A percentile compares a stretch with the other conserved stretches of the same genome.
Conservation (phyloP, 345 rosid species). For the Erucastrum elatum region DNA sequence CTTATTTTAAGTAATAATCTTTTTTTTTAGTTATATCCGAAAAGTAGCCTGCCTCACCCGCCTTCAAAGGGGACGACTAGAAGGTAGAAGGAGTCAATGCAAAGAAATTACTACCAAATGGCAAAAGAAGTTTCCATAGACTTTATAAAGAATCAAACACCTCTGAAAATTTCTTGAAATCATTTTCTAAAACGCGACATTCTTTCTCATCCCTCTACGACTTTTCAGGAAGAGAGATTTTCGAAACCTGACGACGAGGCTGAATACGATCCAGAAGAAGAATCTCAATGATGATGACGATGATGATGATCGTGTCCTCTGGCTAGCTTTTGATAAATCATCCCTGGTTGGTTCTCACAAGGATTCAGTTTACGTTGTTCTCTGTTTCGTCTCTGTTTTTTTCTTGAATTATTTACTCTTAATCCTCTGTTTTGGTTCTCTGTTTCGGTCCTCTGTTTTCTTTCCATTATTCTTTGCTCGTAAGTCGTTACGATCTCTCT, state of each 20-base stretch:
- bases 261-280: not conserved
- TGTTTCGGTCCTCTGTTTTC: not conserved
- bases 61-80: not conserved
- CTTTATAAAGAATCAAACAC: slow-evolving; percentile 30
- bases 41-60: not conserved
- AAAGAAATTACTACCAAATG: not conserved
- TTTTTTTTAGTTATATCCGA: not conserved
- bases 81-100: not conserved
- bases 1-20: slow-evolving; percentile 15
- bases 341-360: not conserved
- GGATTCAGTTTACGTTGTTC: not conserved
- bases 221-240: slow-evolving; percentile 5
- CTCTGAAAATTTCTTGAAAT: not conserved
- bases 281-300: not conserved
- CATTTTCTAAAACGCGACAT: slow-evolving; percentile 18
- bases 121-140: not conserved
- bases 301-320: not conserved
- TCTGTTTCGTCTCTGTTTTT: not conserved
- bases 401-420: too few species aligned
- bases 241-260: slow-evolving; percentile 14
- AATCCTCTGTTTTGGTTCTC: slow-evolving; percentile 10
- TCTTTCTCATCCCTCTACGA: slow-evolving; percentile 6
- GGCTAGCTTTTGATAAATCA: not conserved
- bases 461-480: not conserved
- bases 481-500: slow-evolving; percentile 14